Base-by-base conservation (phyloP, 495 filamentous ascomycete genomes). In the Parathielavia hyrcaniae region DNA sequence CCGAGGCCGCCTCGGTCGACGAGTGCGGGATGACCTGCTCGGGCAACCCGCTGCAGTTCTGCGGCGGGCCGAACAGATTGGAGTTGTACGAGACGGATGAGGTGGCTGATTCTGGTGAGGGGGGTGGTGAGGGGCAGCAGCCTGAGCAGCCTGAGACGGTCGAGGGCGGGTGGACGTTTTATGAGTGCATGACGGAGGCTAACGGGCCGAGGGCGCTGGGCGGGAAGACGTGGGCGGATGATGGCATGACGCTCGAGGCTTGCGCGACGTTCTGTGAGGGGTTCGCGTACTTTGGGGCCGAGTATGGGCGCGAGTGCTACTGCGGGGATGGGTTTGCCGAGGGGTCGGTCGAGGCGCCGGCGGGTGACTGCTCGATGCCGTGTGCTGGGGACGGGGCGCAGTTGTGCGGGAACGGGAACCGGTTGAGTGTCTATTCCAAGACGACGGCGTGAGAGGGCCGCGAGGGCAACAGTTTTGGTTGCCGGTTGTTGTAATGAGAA, bases 11-110 rank as follows among this genome's bases (percentile, higher is more conserved):
- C 1, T 36, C 63, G 39, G 59, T 62, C 16, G 41, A 43, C 14
- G 72, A 79, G 38, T 79, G 76, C 63, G 58, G 36, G 55, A 75
- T 74, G 67, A 39, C 64, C 34, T 79, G 76, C 64, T 59, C 64
- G 26, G 77, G 75, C 26, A 69, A 77, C 55, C 49, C 58, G 20
- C 54, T 39, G 39, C 61, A 78, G 66, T 69, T 67, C 39, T 79
- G 77, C 60, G 76, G 76, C 23, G 72, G 63, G 10, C 66, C 67
- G 8, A 71, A 73, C 55, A 54, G 75, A 12, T 52, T 77, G 1
- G 61, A 63, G 46, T 61, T 78, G n/a, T 75, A 77, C 52, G 72
- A 50, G 48, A 44, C 23, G 22, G 59, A 52, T 30, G 44, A 17
- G 38, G 30, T 5, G 2, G 1, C 32, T 7, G 11, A 17, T 62